Evolutionary conservation across 306 rosid species (phyloP), one percentile per base, ranked within the genome.

Genomic region (Cucurbita moschata): DNA sequence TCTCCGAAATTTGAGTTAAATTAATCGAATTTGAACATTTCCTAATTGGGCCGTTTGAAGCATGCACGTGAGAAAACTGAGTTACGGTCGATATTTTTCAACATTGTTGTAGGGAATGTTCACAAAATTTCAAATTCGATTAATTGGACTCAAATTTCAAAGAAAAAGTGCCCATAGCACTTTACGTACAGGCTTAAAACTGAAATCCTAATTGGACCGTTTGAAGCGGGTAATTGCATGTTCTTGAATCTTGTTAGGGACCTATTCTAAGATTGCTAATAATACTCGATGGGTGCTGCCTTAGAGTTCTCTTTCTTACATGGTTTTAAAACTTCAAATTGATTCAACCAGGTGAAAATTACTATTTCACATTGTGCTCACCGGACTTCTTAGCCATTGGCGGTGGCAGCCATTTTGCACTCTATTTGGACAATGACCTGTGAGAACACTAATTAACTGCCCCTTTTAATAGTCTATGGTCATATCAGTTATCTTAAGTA

Each of bases 371-470:
- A 8, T 85, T 88, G 21, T 90, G 98, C 84, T 75, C 87, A 58
- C 79, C 81, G 38, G 89, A 90, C 78, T 88, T 68, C 77, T 74
- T 93, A 62, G 97, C 98, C 66, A 73, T 90, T 46, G 98, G 98
- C 14, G 98, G 98, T 37, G 97, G 97, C 65, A 79, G 92, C 61
- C 97, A 90, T 86, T 90, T 90, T 67, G 97, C 98, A 0, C 88
- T 90, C 42, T 90, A 90, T 82, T 80, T 93, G 85, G 97, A 88
- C 81, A 82, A 87, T 73, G 97, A 93, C 79, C 85, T 93, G 98
- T 93, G 83, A 88, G 96, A 80, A 73, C 57, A 71, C 53, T 52
- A 1, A 30, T 30, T 30, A 30, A 30, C 35, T 30, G 35, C 35
- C 46, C 12, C 6, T 68, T 65, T 18, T 26, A 6, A 0, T 50